Base-by-base conservation (phyloP, 2,329 filamentous ascomycete species). In the Sporothrix euskadiensis region DNA sequence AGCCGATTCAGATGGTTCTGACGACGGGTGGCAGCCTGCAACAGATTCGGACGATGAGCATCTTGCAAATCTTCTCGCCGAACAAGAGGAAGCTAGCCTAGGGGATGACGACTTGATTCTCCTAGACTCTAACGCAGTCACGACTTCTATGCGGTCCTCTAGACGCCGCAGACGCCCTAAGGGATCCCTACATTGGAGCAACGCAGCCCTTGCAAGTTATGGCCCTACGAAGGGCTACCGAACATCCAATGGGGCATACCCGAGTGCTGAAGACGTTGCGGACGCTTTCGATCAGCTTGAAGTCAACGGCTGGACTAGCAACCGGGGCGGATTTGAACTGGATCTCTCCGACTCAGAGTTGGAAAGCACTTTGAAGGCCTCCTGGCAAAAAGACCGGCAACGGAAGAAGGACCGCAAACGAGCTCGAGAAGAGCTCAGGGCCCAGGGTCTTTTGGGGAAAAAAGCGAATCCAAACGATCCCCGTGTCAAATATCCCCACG, bases 261-360 rank as follows among this genome's bases (percentile, higher is more conserved):
- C 82, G 8, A 84, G 80, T 73, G 84, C 84, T 41, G 80, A 81
- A 30, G 78, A 81, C 47, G 80, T 84, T 76, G 81, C 83, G 10
- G 81, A 90, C 73, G 82, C 82, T 1, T 88, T 89, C 75, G 89
- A 91, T 74, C 92, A 89, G 9, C 91, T 97, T 76, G 94, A 97
- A 78, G 84, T 97, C 61, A 95, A 96, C 91, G 93, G 97, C 78
- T 93, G 92, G 82, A 88, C 92, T 19, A 32, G 22, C 86, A 90
- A 35, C 89, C 90, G 32, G 7, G 61, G 44, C n/a, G 30, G 41
- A 0, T 41, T 72, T 2, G 44, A 73, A 2, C 4, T 76, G 2
- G 83, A 88, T 30, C 80, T 91, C 9, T 88, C 87, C 0, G 92
- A 94, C 77, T 88, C 88, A 0, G 92, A 94, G 71, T 80, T 93